These are phyloP conservation scores for Fraxinus americana DNA, from an alignment of 257 asterid genomes.

Conservation along the genomic window DNA sequence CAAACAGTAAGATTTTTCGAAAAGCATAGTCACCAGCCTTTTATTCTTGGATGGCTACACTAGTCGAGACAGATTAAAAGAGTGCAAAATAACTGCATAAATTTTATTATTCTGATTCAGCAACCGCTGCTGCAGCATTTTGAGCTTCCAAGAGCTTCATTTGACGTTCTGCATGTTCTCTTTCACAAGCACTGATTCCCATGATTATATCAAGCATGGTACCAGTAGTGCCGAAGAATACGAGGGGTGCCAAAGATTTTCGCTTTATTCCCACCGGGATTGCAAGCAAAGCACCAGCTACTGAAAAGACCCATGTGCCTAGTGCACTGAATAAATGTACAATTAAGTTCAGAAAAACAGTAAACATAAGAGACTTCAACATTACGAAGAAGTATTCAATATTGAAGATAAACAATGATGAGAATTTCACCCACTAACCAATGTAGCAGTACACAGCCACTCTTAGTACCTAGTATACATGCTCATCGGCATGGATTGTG, in stretches of 20 bases:
- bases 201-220: conserved; percentile 94
- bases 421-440: neutral
- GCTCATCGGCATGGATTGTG: neutral
- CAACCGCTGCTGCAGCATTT: conserved; percentile 36
- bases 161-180: conserved; percentile 90
- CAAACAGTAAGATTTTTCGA: neutral
- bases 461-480: neutral
- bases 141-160: conserved; percentile 79
- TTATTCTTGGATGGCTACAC: neutral
- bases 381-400: neutral
- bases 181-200: conserved; percentile 91
- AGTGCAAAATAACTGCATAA: neutral
- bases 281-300: conserved; percentile 87
- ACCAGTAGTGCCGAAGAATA: conserved; percentile 94
- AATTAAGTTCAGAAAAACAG: neutral
- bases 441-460: neutral
- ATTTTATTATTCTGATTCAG: conserved; percentile 42
- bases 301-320: conserved; percentile 97
- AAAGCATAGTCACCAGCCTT: neutral
- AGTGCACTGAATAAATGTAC: conserved; percentile 58
- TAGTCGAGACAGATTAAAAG: neutral
- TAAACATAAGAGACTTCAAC: neutral
- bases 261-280: conserved; percentile 93
- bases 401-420: neutral
- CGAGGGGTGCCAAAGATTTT: conserved; percentile 85